Evolutionary conservation across 768 basidiomycete species (phyloP).

Genomic region (Russula olivacea): DNA sequence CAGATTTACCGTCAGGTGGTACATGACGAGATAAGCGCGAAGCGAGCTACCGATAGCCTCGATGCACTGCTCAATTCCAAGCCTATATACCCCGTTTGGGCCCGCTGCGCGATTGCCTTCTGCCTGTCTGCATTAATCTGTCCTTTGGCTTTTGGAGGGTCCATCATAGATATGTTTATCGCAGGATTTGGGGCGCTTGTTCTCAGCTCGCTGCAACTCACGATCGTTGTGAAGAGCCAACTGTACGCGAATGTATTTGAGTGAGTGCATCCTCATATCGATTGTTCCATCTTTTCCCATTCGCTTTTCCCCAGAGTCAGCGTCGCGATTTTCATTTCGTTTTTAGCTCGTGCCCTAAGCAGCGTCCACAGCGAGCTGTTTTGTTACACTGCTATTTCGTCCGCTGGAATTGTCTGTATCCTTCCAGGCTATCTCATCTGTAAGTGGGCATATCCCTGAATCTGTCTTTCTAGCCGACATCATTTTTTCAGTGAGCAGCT

Average conservation of each 20-base stretch:
- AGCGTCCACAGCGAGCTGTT: constrained; percentile 53
- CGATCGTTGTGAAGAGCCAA: constrained; percentile 63
- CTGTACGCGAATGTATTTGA: constrained; percentile 88
- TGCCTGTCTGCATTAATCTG: constrained; percentile 69
- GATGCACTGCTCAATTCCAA: constrained; percentile 55
- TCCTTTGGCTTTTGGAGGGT: constrained; percentile 80
- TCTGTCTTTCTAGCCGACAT: constrained; percentile 33
- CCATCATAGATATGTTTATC: constrained; percentile 76
- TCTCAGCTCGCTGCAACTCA: constrained; percentile 63
- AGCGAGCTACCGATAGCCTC: constrained; percentile 57
- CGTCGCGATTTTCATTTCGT: constrained; percentile 73
- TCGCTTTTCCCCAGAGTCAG: constrained; percentile 50
- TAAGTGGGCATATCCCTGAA: constrained; percentile 37
- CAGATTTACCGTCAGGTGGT: constrained; percentile 78
- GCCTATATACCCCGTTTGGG: constrained; percentile 55
- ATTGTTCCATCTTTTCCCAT: neutral
- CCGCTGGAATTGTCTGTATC: neutral
- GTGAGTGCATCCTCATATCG: constrained; percentile 39
- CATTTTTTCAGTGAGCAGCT: constrained; percentile 58
- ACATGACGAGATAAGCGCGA: constrained; percentile 84
- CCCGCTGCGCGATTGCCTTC: constrained; percentile 64
- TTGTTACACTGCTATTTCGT: constrained; percentile 74
- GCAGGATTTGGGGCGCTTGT: constrained; percentile 62
- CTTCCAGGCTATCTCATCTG: constrained; percentile 81
- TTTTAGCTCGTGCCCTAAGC: constrained; percentile 50